These are phyloP conservation scores for Glycine latifolia DNA, from an alignment of 306 rosid genomes.

Conservation along the genomic window DNA sequence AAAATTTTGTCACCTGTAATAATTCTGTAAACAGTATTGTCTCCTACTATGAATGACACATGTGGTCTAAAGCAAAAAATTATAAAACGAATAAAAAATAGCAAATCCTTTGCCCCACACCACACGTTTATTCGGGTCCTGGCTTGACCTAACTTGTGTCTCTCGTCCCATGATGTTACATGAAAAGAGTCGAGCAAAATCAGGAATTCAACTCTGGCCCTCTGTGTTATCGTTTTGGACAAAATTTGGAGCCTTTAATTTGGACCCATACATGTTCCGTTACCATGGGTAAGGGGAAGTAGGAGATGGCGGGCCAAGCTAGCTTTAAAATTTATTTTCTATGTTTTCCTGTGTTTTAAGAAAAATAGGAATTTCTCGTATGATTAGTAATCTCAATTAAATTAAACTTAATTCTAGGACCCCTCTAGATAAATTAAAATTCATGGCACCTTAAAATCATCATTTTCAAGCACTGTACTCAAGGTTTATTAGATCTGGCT, in stretches of 20 bases:
- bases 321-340: background rate
- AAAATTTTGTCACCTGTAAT: no score
- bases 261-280: background rate
- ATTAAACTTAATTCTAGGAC: background rate
- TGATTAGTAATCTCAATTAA: background rate
- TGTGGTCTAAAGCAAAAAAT: background rate
- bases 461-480: background rate
- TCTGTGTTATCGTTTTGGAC: background rate
- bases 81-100: background rate
- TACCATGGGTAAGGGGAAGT: background rate
- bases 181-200: background rate
- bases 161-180: slow-evolving; percentile 5
- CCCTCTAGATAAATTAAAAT: background rate
- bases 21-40: no score
- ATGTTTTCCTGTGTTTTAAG: background rate
- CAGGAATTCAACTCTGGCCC: background rate
- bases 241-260: background rate
- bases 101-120: no score
- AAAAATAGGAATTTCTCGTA: background rate
- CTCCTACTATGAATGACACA: no score
- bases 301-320: background rate
- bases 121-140: background rate
- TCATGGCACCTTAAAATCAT: background rate
- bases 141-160: background rate
- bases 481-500: background rate